Evolutionary conservation across 306 rosid species (phyloP).

Genomic region (Vicia villosa): DNA sequence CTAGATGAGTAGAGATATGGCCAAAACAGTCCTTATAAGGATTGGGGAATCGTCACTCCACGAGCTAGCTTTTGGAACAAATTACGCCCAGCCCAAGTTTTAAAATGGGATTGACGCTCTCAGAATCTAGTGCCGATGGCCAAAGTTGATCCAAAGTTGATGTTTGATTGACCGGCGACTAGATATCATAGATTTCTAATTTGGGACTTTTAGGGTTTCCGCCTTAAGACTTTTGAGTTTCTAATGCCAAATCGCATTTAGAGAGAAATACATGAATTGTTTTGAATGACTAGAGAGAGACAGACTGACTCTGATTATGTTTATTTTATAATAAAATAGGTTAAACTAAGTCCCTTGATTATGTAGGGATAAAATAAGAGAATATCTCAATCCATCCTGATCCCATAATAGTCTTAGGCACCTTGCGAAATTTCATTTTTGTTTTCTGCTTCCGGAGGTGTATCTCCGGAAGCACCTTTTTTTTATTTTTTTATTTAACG

Average conservation of each 20-base stretch:
- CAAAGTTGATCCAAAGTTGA: slow-evolving; percentile 16
- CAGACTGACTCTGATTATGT: background rate
- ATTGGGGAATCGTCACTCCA: background rate
- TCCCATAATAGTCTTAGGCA: too few species aligned
- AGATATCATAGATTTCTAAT: background rate
- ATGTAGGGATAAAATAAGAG: background rate
- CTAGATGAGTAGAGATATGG: background rate
- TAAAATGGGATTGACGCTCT: background rate
- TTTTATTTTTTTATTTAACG: too few species aligned
- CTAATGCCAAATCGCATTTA: background rate
- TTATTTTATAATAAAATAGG: background rate
- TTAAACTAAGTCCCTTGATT: background rate
- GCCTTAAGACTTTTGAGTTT: background rate
- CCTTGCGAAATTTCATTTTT: too few species aligned
- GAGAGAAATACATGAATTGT: background rate
- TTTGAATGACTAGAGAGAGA: background rate
- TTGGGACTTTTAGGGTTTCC: background rate
- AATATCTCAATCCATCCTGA: too few species aligned
- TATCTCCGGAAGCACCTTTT: too few species aligned
- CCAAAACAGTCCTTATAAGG: background rate
- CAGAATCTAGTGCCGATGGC: background rate
- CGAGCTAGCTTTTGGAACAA: background rate
- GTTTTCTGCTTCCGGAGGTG: too few species aligned
- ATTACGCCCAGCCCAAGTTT: background rate
- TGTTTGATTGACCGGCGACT: background rate